Conservation (phyloP, 352 stramenopile species). For the Blastocystis hominis region DNA sequence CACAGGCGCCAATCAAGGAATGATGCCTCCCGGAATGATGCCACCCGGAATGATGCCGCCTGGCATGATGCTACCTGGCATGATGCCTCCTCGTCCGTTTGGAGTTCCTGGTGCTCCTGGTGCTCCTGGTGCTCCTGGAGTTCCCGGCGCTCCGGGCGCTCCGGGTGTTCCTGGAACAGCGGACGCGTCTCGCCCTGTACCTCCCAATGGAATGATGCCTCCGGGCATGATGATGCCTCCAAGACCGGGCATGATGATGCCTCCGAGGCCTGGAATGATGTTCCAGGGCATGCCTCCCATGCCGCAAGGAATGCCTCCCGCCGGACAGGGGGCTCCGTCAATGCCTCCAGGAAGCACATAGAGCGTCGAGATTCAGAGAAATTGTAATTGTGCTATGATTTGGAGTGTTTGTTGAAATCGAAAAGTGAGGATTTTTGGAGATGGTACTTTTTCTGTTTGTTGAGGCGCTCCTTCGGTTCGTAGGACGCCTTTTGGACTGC, state of each 20-base stretch:
- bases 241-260: background rate
- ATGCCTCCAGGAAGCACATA: background rate
- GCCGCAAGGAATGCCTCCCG: background rate
- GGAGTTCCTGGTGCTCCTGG: background rate
- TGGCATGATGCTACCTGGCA: slow-evolving; percentile 1
- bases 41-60: background rate
- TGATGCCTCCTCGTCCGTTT: slow-evolving; percentile 17
- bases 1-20: background rate
- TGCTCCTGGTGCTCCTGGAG: background rate
- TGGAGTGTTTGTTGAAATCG: background rate
- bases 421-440: background rate
- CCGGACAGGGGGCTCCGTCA: background rate
- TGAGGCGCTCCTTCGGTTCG: no score
- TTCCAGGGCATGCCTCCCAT: background rate
- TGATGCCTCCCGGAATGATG: slow-evolving; percentile 18
- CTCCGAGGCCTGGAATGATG: background rate
- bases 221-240: background rate
- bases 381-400: background rate
- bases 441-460: background rate
- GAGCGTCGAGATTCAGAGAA: background rate
- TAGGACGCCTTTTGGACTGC: no score
- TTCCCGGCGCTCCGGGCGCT: background rate
- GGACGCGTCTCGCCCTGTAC: background rate
- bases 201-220: background rate
- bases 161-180: background rate